Conservation (phyloP, 225 moss, liverwort and hornwort genomes). For the Pseudisothecium myosuroides region DNA sequence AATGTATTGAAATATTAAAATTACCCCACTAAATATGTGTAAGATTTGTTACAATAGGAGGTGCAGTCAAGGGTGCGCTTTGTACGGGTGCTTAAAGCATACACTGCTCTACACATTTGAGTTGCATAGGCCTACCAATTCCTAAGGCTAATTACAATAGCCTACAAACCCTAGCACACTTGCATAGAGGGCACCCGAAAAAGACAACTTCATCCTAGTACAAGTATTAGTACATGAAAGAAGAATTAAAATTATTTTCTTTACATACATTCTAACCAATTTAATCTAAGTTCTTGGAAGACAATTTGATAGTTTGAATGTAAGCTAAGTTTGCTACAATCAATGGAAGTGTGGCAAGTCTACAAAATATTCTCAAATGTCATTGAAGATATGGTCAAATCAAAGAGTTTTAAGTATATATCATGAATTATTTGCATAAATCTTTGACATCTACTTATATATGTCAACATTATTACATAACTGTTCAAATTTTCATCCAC, state of each 20-base stretch:
- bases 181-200: rapidly evolving
- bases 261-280: neutral
- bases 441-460: neutral
- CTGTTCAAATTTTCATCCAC: neutral
- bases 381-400: neutral
- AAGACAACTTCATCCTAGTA: neutral
- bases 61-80: rapidly evolving
- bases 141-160: neutral
- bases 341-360: neutral
- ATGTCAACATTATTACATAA: neutral
- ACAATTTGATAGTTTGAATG: neutral
- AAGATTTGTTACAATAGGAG: neutral
- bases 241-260: neutral
- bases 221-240: rapidly evolving
- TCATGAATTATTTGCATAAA: neutral
- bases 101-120: neutral
- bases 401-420: neutral
- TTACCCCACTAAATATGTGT: too few species aligned
- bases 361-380: neutral
- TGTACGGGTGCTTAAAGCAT: rapidly evolving
- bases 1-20: neutral
- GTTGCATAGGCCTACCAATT: neutral
- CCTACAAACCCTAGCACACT: rapidly evolving
- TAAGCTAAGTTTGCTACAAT: neutral
- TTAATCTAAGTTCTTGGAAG: neutral